Evolutionary conservation across 495 filamentous ascomycete species (phyloP).

Genomic region (Xylaria telfairii): DNA sequence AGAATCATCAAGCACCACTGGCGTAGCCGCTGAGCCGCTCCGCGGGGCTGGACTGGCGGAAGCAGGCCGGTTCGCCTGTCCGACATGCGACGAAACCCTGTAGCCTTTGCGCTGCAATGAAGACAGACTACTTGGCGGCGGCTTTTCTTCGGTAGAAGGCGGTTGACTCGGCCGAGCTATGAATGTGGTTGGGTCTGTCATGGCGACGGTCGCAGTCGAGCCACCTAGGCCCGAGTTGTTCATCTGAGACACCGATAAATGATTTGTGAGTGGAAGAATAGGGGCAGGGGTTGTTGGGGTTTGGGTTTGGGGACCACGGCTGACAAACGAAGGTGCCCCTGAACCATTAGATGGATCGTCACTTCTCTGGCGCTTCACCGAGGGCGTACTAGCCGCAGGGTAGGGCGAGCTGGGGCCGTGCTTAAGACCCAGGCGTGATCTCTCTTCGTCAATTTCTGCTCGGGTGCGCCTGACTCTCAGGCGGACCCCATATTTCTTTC

Average conservation of each 20-base stretch:
- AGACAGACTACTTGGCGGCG: constrained; percentile 31
- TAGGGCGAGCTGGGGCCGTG: constrained; percentile 20
- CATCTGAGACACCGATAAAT: constrained; percentile 40
- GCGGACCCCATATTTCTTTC: constrained; percentile 55
- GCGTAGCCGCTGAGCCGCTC: constrained; percentile 32
- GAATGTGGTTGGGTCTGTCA: constrained; percentile 39
- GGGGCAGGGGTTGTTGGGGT: too few species aligned
- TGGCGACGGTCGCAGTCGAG: constrained; percentile 40
- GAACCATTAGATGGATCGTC: constrained; percentile 22
- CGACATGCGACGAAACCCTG: constrained; percentile 34
- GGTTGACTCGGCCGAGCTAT: constrained; percentile 24
- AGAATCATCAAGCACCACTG: constrained; percentile 37
- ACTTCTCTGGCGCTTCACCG: constrained; percentile 34
- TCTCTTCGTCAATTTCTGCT: constrained; percentile 50
- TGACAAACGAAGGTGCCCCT: background rate
- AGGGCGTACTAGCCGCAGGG: background rate
- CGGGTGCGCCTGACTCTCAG: constrained; percentile 53
- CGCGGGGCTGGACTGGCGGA: background rate
- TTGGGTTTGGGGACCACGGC: background rate
- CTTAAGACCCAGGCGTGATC: constrained; percentile 43
- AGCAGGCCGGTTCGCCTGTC: background rate
- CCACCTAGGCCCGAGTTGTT: constrained; percentile 38
- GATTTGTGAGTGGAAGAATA: constrained; percentile 30
- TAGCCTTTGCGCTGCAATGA: constrained; percentile 36
- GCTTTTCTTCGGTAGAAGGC: constrained; percentile 1